Base-by-base conservation (phyloP, 2,329 filamentous ascomycete genomes). In the Coniochaeta sp. region DNA sequence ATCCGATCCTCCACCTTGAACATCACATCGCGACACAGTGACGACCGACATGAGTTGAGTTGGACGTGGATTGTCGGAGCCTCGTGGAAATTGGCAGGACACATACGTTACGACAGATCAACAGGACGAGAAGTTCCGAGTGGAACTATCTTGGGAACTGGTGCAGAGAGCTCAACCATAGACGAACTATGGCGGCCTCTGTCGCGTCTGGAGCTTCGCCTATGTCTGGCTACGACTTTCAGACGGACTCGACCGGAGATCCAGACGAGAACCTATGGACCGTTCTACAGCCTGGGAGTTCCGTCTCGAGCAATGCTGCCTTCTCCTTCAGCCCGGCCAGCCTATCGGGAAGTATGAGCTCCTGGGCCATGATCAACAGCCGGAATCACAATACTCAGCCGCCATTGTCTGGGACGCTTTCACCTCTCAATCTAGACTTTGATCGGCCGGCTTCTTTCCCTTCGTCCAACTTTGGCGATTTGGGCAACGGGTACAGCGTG, bases 251-350 rank as follows among this genome's bases (percentile, higher is more conserved):
- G 7, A 68, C 65, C 10, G 70, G 70, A 62, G 75, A 77, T 26
- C 66, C 71, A 4, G 77, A 80, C 44, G 77, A 79, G 59, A 66
- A 66, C 38, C 74, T 76, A 58, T 79, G 78, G 77, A 74, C 78
- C 57, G 74, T 75, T 52, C 68, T 79, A 61, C 73, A 77, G 34
- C 69, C 69, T 55, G 65, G 69, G 60, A 70, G 67, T 30, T 74
- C 74, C 17, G 71, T 67, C 3, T 65, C 75, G 0, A 74, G 71
- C 0, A 77, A 77, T 0, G 70, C 76, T 10, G 76, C 74, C 19
- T 79, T 82, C 62, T 70, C 80, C 19, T 75, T 78, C 28, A 82
- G 81, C 62, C 81, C 82, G 5, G 76, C 76, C 12, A 81, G 47
- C 30, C 47, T 52, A 8, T 10, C 76, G 64, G 75, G 77, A 16